Evolutionary conservation across 306 rosid species (phyloP).

Genomic region (barrel medic (Medicago truncatula)): DNA sequence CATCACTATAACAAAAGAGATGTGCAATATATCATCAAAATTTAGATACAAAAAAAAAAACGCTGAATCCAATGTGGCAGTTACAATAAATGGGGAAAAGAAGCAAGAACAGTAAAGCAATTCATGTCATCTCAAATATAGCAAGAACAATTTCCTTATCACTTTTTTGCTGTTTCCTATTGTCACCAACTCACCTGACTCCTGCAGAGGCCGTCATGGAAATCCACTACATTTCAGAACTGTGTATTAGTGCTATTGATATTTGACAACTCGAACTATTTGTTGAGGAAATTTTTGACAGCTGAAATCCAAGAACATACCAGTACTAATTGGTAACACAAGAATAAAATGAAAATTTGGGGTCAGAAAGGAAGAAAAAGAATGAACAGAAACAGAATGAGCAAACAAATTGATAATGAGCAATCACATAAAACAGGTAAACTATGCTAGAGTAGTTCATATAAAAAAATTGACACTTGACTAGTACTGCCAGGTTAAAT

Average conservation of each 20-base stretch:
- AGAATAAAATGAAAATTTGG: slow-evolving; percentile 5
- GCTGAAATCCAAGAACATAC: slow-evolving; percentile 18
- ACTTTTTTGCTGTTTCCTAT: slow-evolving; percentile 5
- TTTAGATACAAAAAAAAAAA: background rate
- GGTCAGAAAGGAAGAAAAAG: slow-evolving; percentile 21
- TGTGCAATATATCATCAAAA: slow-evolving; percentile 1
- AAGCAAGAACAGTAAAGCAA: slow-evolving; percentile 6
- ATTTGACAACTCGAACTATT: slow-evolving; percentile 35
- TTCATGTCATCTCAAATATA: slow-evolving; percentile 10
- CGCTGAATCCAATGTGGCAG: slow-evolving; percentile 6
- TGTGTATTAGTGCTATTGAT: slow-evolving; percentile 10
- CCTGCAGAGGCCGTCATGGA: slow-evolving; percentile 4
- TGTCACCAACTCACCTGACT: slow-evolving; percentile 26
- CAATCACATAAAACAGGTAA: slow-evolving; percentile 10
- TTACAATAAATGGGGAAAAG: background rate
- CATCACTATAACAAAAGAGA: background rate
- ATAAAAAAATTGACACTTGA: slow-evolving; percentile 56
- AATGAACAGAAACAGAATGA: slow-evolving; percentile 1
- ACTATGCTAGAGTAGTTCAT: slow-evolving; percentile 35
- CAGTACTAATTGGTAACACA: slow-evolving; percentile 20
- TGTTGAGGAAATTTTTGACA: slow-evolving; percentile 12
- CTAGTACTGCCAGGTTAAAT: slow-evolving; percentile 64
- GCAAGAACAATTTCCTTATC: slow-evolving; percentile 14
- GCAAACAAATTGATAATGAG: slow-evolving; percentile 5
- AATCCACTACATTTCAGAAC: slow-evolving; percentile 21